Evolutionary conservation across 108 stramenopile species (phyloP), one percentile per base, ranked within the genome.

Genomic region (Skeletonema grethae): DNA sequence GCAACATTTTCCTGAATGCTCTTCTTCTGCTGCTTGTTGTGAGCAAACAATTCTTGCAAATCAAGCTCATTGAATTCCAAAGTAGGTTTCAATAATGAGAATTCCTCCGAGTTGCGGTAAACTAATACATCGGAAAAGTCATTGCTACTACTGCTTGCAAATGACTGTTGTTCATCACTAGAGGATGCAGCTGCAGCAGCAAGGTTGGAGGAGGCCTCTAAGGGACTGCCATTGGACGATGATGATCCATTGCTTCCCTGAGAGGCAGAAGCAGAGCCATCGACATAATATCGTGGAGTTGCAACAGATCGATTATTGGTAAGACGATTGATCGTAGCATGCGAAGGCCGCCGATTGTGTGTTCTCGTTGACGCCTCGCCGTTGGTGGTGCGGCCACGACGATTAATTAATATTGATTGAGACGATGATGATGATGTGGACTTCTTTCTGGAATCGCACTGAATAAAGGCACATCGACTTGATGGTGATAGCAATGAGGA

Each of bases 61-160:
- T 70, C 63, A 39, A 77, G 11, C 56, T 77, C 76, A 61, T 70
- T 70, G 57, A 77, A 77, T 65, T 77, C 76, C 62, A 77, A 65
- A 53, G 69, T 63, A 5, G 76, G 76, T 35, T 57, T 77, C 30
- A 77, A 39, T 57, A 77, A 56, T 18, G 76, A 77, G 56, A 77
- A 77, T 57, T 59, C 53, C 16, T 46, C 43, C 43, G 38, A 45
- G 20, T 36, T 61, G 60, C 18, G 39, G 64, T 66, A 66, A 2
- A 74, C 38, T 18, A 74, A 56, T 18, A 74, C 73, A 59, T 67
- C 66, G 11, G 15, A 2, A 16, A 16, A 12, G 16, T 45, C 15
- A 45, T 45, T 45, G 0, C 15, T n/a, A 45, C 15, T 45, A 12
- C 4, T n/a, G 15, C 15, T n/a, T n/a, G 43, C 15, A 45, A 45